These are phyloP conservation scores for Coemansia sp. DNA, from an alignment of 192 early-diverging fungal genomes.

Conservation along the genomic window DNA sequence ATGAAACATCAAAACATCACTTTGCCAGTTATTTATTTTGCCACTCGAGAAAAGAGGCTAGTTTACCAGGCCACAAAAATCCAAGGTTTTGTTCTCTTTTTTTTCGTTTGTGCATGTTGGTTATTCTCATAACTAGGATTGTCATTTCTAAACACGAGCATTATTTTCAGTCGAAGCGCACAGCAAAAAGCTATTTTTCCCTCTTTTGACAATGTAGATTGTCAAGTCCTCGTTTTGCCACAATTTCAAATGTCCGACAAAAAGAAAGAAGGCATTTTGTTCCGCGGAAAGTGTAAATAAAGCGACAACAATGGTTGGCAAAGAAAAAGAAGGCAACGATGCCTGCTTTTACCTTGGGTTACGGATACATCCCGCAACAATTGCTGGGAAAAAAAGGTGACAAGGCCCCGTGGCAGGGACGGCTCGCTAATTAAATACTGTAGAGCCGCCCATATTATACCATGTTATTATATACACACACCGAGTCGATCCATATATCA, in stretches of 20 bases:
- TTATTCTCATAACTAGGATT: not conserved
- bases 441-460: not conserved
- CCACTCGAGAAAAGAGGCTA: not conserved
- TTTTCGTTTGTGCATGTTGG: not conserved
- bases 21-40: not conserved
- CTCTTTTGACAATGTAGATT: not conserved
- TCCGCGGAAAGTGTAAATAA: constrained; percentile 6
- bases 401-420: constrained; percentile 1
- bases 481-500: no score
- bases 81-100: no score
- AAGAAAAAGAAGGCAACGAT: not conserved
- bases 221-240: not conserved
- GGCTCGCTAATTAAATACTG: constrained; percentile 1
- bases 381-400: not conserved
- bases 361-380: not conserved
- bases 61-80: no score
- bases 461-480: not conserved
- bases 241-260: not conserved
- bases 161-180: constrained; percentile 10
- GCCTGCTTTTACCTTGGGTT: not conserved
- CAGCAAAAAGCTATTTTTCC: no score
- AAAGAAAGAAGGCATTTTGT: not conserved
- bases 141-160: not conserved
- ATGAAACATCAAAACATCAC: constrained; percentile 5
- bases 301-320: not conserved